A percentile compares a stretch with the other conserved stretches of the same genome.
These are phyloP conservation scores for Sarocladium kiliense DNA, from an alignment of 2,329 filamentous ascomycete genomes.

Conservation along the genomic window DNA sequence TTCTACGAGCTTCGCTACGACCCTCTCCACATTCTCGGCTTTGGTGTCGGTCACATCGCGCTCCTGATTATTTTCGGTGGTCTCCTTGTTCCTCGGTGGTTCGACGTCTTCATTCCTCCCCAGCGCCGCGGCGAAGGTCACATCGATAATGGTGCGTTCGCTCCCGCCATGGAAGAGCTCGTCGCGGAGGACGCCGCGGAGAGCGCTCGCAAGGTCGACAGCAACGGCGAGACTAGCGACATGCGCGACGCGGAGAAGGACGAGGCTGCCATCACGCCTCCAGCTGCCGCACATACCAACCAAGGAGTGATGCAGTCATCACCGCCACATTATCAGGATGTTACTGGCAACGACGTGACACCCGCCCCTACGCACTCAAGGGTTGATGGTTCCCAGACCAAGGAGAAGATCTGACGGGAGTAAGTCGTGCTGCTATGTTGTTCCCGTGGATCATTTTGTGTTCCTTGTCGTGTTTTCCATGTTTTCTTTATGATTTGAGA, in stretches of 20 bases:
- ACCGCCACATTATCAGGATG: background rate
- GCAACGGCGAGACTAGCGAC: constrained; percentile 8
- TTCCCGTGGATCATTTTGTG: background rate
- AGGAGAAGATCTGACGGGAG: background rate
- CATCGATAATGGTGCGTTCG: constrained; percentile 18
- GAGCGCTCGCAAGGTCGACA: constrained; percentile 6
- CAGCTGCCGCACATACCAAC: background rate
- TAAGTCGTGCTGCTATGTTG: background rate
- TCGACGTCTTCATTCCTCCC: constrained; percentile 44
- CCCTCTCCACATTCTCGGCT: constrained; percentile 45
- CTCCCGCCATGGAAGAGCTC: constrained; percentile 8
- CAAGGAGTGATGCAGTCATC: background rate
- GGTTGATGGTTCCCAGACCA: background rate
- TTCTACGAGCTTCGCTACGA: constrained; percentile 44
- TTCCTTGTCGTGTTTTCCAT: background rate
- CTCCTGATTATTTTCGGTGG: constrained; percentile 42
- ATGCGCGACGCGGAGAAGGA: background rate
- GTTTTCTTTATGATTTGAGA: background rate
- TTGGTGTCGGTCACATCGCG: constrained; percentile 40
- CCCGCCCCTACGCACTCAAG: background rate
- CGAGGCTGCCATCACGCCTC: background rate
- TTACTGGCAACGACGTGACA: background rate
- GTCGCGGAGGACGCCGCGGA: background rate
- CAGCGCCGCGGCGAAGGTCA: constrained; percentile 40
- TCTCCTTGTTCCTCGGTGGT: constrained; percentile 48